Conservation (phyloP, 2,329 filamentous ascomycete genomes). For the Zymoseptoria brevis region DNA sequence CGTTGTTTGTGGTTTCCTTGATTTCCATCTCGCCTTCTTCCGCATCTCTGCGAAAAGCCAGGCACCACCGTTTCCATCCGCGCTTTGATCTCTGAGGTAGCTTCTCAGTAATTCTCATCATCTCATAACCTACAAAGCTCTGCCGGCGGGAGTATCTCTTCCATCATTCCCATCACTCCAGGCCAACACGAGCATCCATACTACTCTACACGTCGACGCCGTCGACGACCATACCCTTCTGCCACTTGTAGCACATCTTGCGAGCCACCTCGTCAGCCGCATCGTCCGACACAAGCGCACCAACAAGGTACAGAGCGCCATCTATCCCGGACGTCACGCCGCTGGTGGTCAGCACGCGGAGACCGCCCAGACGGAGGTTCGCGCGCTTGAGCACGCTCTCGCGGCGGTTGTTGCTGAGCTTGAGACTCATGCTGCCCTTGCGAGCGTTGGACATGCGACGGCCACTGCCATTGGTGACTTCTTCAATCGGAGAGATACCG, state of each 20-base stretch:
- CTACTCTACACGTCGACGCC: slow-evolving; percentile 65
- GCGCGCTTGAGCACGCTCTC: slow-evolving; percentile 75
- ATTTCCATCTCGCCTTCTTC: neutral
- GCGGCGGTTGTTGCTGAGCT: slow-evolving; percentile 63
- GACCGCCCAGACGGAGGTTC: slow-evolving; percentile 60
- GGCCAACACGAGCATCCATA: neutral
- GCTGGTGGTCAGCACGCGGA: slow-evolving; percentile 70
- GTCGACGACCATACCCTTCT: slow-evolving; percentile 76
- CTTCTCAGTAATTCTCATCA: slow-evolving; percentile 10
- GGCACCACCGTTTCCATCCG: neutral
- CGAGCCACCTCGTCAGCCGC: slow-evolving; percentile 67
- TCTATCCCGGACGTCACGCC: slow-evolving; percentile 75
- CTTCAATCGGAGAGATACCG: slow-evolving; percentile 27
- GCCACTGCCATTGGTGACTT: slow-evolving; percentile 28
- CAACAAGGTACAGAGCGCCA: slow-evolving; percentile 76
- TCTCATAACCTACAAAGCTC: neutral
- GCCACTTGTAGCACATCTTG: slow-evolving; percentile 74
- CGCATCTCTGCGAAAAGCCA: neutral
- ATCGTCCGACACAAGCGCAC: slow-evolving; percentile 70
- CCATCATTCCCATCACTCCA: slow-evolving; percentile 1
- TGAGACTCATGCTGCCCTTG: slow-evolving; percentile 79
- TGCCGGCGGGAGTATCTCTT: neutral
- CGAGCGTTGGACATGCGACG: slow-evolving; percentile 41
- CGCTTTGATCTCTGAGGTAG: slow-evolving; percentile 19
- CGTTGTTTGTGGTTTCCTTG: neutral